A percentile compares a stretch with the other conserved stretches of the same genome.
These are phyloP conservation scores for Tylopilus plumbeoviolaceoides DNA, from an alignment of 768 basidiomycete genomes.

Conservation along the genomic window DNA sequence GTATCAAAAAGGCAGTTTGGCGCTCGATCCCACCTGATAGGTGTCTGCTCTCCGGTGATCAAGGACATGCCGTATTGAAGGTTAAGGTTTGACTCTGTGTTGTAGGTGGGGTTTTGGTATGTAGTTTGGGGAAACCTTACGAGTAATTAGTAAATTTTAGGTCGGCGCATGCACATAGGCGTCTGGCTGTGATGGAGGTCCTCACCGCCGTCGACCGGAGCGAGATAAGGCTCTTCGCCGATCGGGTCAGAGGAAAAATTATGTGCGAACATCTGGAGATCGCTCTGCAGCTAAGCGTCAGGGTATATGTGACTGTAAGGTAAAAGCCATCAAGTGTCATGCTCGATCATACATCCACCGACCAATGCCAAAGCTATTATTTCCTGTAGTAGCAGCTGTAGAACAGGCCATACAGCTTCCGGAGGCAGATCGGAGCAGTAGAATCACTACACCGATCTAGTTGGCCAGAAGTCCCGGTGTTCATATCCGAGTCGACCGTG, in stretches of 20 bases:
- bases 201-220: conserved; percentile 35
- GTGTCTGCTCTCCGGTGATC: too few relatives aligned
- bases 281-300: conserved; percentile 28
- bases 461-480: conserved; percentile 3
- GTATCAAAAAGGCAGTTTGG: too few relatives aligned
- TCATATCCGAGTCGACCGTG: too few relatives aligned
- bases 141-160: background rate
- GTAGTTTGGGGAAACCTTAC: conserved; percentile 26
- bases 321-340: background rate
- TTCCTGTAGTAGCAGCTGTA: conserved; percentile 22
- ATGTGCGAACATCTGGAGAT: conserved; percentile 31
- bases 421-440: conserved; percentile 31
- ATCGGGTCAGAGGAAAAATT: conserved; percentile 17
- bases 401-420: conserved; percentile 23
- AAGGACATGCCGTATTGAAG: too few relatives aligned
- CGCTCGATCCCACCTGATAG: too few relatives aligned
- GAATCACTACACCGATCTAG: conserved; percentile 20
- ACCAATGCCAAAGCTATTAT: conserved; percentile 36
- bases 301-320: conserved; percentile 31
- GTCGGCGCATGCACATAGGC: background rate
- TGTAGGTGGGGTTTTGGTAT: conserved; percentile 11
- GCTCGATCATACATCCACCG: background rate
- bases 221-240: conserved; percentile 26
- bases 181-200: background rate
- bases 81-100: conserved; percentile 33